Conservation (phyloP, 2,329 filamentous ascomycete species). For the Penicillium occitanis region DNA sequence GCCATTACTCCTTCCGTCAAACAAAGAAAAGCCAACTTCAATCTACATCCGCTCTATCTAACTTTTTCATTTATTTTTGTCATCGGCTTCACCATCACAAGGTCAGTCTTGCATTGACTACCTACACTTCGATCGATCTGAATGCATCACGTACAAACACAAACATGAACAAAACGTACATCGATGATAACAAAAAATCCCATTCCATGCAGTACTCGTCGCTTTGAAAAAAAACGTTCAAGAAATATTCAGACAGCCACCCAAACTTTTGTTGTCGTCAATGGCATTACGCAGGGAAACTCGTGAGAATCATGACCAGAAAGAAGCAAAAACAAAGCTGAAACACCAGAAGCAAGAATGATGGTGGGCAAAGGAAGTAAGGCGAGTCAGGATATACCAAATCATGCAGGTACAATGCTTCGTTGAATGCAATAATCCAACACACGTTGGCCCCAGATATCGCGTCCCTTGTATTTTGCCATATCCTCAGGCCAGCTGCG, state of each 20-base stretch:
- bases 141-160: neutral
- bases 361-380: neutral
- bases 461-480: constrained; percentile 47
- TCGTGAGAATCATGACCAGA: neutral
- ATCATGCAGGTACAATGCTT: constrained; percentile 16
- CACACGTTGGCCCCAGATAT: constrained; percentile 44
- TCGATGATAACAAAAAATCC: neutral
- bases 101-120: constrained; percentile 1
- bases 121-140: neutral
- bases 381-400: neutral
- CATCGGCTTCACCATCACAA: too few relatives aligned
- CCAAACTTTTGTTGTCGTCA: constrained; percentile 23
- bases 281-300: constrained; percentile 12
- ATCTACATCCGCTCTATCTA: neutral
- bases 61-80: neutral
- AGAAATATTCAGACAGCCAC: constrained; percentile 24
- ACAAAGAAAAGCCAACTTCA: neutral
- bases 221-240: constrained; percentile 2
- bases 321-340: constrained; percentile 5
- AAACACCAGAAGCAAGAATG: neutral
- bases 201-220: constrained; percentile 10
- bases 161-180: neutral
- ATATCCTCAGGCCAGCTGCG: constrained; percentile 48
- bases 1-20: neutral
- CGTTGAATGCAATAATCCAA: constrained; percentile 38